Percentiles rank a stretch among this genome's conserved stretches.
phyloP scores from a whole-genome alignment of 225 moss, liverwort and hornwort species.

The Thuidium tamariscinum region DNA sequence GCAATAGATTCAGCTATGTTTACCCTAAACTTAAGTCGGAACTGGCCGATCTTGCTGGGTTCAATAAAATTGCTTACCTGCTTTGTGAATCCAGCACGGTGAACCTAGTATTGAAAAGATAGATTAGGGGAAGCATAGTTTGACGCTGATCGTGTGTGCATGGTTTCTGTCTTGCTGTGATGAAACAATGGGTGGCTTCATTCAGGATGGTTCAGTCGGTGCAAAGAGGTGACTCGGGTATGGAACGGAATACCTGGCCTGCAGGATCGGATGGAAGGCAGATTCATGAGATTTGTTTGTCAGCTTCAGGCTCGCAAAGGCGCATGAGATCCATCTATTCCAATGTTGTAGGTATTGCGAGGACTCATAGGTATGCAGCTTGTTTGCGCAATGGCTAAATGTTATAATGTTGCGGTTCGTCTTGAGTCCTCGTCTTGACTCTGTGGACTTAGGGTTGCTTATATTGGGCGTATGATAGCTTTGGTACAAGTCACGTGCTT shows the following conservation, averaged over 20 bases:
- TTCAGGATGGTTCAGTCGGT: slow-evolving; percentile 4
- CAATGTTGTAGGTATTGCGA: slow-evolving; percentile 21
- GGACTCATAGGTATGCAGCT: slow-evolving; percentile 18
- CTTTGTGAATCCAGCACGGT: background rate
- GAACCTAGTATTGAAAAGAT: background rate
- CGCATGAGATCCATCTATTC: slow-evolving; percentile 16
- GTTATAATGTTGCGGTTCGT: background rate
- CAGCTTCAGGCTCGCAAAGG: slow-evolving; percentile 3
- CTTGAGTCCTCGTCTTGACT: background rate
- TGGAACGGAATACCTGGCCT: slow-evolving; percentile 44
- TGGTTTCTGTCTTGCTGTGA: background rate
- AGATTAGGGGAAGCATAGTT: background rate
- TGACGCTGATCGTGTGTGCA: background rate
- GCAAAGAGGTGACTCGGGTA: background rate
- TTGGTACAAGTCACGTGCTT: background rate
- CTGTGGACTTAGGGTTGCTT: background rate
- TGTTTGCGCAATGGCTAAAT: background rate
- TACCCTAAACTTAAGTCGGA: background rate
- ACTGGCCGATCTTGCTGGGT: background rate
- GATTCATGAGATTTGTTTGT: slow-evolving; percentile 11
- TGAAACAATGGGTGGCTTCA: background rate
- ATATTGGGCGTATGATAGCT: background rate
- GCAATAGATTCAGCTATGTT: background rate
- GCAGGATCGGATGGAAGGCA: slow-evolving; percentile 35
- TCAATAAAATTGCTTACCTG: background rate